Conservation (phyloP, 306 rosid genomes). For the Trichosanthes cucumerina region DNA sequence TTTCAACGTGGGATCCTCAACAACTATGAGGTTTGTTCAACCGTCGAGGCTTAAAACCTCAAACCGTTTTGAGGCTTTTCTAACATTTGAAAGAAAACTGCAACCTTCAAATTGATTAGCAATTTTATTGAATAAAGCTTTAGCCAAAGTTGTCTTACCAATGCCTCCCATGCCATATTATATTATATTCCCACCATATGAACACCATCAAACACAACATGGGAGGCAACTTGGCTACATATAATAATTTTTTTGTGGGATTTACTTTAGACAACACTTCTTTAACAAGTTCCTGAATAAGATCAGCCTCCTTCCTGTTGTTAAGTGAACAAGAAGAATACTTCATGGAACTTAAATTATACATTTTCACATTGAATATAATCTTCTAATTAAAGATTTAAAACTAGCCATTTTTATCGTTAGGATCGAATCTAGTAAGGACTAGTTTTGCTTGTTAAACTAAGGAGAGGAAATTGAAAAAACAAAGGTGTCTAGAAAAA, state of each 20-base stretch:
- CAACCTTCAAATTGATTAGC: background rate
- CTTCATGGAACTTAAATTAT: too few species aligned
- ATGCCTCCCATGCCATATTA: constrained; percentile 16
- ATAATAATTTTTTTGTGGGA: too few species aligned
- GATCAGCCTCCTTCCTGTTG: background rate
- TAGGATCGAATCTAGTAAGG: too few species aligned
- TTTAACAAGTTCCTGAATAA: background rate
- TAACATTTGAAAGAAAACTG: constrained; percentile 2
- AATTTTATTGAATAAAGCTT: constrained; percentile 13
- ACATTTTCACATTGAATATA: background rate
- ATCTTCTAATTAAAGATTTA: too few species aligned
- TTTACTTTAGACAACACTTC: background rate
- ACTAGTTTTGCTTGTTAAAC: too few species aligned
- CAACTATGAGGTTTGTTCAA: too few species aligned
- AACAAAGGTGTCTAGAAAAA: background rate
- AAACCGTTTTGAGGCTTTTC: background rate
- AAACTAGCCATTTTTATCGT: too few species aligned
- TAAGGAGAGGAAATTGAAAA: background rate
- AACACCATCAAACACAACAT: background rate
- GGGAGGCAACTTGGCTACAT: background rate
- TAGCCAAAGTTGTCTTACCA: constrained; percentile 19
- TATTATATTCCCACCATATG: background rate
- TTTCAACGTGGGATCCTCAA: too few species aligned
- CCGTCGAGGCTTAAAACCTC: too few species aligned
- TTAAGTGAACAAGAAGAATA: too few species aligned